Evolutionary conservation across 108 stramenopile species (phyloP).

Genomic region (Fragilariopsis cylindrus): DNA sequence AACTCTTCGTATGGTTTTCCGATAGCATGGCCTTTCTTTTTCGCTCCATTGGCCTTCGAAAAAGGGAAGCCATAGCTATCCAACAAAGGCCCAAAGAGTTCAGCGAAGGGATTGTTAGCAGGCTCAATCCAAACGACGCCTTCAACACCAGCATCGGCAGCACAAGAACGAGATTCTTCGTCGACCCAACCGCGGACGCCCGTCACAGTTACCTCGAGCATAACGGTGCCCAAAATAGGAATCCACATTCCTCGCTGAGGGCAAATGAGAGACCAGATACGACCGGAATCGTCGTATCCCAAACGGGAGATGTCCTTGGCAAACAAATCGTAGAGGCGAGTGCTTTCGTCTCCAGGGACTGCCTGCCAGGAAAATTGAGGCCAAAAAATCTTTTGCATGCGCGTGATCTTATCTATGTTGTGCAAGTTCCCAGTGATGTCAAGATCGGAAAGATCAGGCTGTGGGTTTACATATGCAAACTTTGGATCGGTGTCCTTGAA

Average conservation of each 20-base stretch:
- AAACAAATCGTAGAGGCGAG: neutral
- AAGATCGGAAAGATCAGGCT: neutral
- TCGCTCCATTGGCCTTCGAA: neutral
- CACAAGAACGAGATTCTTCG: neutral
- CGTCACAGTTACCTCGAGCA: conserved; percentile 1
- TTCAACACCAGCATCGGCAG: neutral
- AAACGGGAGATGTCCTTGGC: conserved; percentile 2
- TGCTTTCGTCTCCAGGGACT: neutral
- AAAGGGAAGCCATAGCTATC: neutral
- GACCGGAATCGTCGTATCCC: conserved; percentile 5
- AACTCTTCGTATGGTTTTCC: neutral
- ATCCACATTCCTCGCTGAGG: neutral
- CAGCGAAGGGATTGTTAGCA: neutral
- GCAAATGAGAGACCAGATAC: conserved; percentile 4
- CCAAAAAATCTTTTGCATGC: conserved; percentile 7
- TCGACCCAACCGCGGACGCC: conserved; percentile 5
- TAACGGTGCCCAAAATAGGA: neutral
- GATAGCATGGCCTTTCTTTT: neutral
- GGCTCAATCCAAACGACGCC: neutral
- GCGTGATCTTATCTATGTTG: conserved; percentile 5
- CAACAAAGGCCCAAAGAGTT: neutral
- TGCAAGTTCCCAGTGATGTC: neutral
- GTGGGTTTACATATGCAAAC: neutral
- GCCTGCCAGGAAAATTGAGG: neutral
- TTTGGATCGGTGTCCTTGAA: conserved; percentile 1